Evolutionary conservation across 176 grass and related monocot species (phyloP), one percentile per base, ranked within the genome.

Genomic region (Paspalum notatum): DNA sequence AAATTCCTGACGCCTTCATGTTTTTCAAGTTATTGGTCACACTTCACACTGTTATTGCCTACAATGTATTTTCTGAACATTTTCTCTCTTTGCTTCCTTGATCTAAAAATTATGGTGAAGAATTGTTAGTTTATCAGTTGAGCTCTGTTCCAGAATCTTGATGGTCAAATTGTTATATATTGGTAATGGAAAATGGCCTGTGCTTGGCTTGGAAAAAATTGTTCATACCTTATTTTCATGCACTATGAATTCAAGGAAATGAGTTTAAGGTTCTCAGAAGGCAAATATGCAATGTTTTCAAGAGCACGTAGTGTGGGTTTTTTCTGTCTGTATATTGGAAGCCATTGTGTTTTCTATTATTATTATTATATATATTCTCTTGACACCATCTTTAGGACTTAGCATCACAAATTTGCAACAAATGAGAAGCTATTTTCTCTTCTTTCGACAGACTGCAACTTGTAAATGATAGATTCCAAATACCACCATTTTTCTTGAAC

Each of bases 1-100:
- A 75, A 57, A 48, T 41, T 53, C 0, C 22, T 39, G 74, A 6
- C 11, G 22, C 10, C 51, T n/a, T 39, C 5, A 4, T 49, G 21
- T 7, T 74, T 78, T 52, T 69, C 72, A 56, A 78, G 51, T 52
- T 58, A 38, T 39, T 20, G 17, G 58, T n/a, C n/a, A 80, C 16
- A 2, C 0, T 61, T 68, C 40, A 46, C 45, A 38, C 42, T 58
- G 13, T 78, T 83, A 46, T 47, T 68, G 24, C 13, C 63, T 81
- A 41, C 14, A 66, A 15, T 9, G 49, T 46, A 54, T 32, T 16
- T 52, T 54, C 37, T 62, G 18, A 43, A 20, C 38, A 8, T 32
- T 20, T 74, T 46, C 27, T 75, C 4, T 39, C 5, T n/a, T n/a
- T 18, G 40, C 59, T 62, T 24, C 26, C 5, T 5, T 70, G 1